Percentiles rank a stretch among this genome's conserved stretches.
Evolutionary conservation across 1,139 yeast genomes (phyloP).

Genomic region (Lodderomyces elongisporus): DNA sequence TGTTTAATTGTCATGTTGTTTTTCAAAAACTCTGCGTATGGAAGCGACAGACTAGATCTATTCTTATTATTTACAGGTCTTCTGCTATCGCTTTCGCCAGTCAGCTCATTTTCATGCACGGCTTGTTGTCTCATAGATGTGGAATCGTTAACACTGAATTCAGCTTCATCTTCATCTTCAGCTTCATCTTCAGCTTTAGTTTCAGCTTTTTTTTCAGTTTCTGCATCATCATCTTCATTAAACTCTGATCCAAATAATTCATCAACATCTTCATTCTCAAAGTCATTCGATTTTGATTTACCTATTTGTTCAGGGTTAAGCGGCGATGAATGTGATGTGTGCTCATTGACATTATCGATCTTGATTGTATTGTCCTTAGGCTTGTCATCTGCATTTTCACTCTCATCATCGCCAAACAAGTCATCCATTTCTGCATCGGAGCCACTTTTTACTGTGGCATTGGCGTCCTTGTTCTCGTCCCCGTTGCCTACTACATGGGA

Average conservation of each 20-base stretch:
- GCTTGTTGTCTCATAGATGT: too few species aligned
- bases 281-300: background rate
- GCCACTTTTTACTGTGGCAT: background rate
- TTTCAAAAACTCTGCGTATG: constrained; percentile 49
- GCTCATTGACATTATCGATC: constrained; percentile 1
- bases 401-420: background rate
- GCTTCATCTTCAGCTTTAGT: background rate
- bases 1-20: constrained; percentile 48
- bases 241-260: constrained; percentile 7
- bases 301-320: too few species aligned
- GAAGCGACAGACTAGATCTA: too few species aligned
- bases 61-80: constrained; percentile 6
- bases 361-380: background rate
- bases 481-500: too few species aligned
- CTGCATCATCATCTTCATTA: background rate
- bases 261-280: constrained; percentile 6
- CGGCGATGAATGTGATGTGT: too few species aligned
- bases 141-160: too few species aligned
- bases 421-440: background rate
- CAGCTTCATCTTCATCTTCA: constrained; percentile 3
- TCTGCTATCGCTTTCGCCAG: constrained; percentile 3
- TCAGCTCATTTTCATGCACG: too few species aligned
- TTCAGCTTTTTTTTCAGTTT: background rate
- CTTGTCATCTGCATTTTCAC: constrained; percentile 2
- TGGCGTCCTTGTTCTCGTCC: constrained; percentile 1